Percentiles rank a stretch among this genome's conserved stretches.
These are phyloP conservation scores for Viridothelium virens DNA, from an alignment of 495 filamentous ascomycete genomes.

Conservation along the genomic window DNA sequence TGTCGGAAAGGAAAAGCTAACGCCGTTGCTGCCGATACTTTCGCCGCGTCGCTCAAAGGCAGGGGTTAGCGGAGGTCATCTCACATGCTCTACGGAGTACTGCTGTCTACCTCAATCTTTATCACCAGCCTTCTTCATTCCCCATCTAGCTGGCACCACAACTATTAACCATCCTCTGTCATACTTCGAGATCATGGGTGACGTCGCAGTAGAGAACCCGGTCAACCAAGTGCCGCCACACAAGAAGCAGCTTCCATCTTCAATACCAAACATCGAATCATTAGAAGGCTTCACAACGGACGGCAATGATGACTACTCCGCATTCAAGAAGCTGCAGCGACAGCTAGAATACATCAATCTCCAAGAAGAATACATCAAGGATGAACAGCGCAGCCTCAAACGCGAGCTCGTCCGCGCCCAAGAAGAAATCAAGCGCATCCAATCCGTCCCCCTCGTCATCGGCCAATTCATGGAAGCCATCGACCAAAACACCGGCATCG, in stretches of 20 bases:
- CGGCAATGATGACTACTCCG: slow-evolving; percentile 85
- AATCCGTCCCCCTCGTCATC: slow-evolving; percentile 95
- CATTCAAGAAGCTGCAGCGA: slow-evolving; percentile 87
- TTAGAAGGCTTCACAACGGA: slow-evolving; percentile 76
- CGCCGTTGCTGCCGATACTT: not conserved
- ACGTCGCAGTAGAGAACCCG: slow-evolving; percentile 74
- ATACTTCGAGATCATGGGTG: slow-evolving; percentile 52
- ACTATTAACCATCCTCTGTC: not conserved
- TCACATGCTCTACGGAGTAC: not conserved
- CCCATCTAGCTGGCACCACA: not conserved
- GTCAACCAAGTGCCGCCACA: slow-evolving; percentile 62
- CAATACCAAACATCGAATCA: slow-evolving; percentile 81
- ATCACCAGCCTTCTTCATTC: slow-evolving; percentile 6
- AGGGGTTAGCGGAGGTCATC: too few relatives aligned
- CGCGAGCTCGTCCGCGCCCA: slow-evolving; percentile 93
- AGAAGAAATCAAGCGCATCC: slow-evolving; percentile 98
- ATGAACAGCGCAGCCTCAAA: slow-evolving; percentile 97
- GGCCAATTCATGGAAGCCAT: slow-evolving; percentile 99
- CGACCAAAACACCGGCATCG: slow-evolving; percentile 98
- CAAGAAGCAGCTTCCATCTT: slow-evolving; percentile 65
- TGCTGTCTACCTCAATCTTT: not conserved
- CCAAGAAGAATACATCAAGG: slow-evolving; percentile 99
- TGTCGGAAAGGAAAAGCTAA: too few relatives aligned
- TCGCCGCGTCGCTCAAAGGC: not conserved
- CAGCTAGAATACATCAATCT: slow-evolving; percentile 95